Evolutionary conservation across 129 eudicot genomes (phyloP).

Genomic region (Lactuca sativa): DNA sequence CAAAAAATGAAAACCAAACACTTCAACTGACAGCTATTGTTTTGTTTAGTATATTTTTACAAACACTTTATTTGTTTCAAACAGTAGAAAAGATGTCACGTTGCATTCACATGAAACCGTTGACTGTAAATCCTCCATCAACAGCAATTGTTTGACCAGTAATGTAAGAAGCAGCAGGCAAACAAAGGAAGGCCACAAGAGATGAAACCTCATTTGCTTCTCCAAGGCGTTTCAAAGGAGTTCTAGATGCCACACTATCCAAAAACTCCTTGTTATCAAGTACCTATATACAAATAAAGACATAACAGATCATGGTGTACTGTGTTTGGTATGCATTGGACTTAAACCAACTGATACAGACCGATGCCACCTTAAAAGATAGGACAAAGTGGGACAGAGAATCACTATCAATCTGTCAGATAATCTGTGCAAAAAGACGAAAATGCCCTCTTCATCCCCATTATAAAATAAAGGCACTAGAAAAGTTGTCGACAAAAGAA

Average conservation of each 20-base stretch:
- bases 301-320: too few relatives aligned
- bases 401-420: too few relatives aligned
- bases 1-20: background rate
- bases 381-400: too few relatives aligned
- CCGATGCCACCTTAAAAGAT: too few relatives aligned
- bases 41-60: background rate
- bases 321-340: too few relatives aligned
- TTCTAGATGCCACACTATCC: conserved; percentile 59
- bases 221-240: conserved; percentile 70
- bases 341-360: too few relatives aligned
- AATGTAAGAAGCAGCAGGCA: conserved; percentile 82
- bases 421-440: too few relatives aligned
- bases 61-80: background rate
- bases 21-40: background rate
- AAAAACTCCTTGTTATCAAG: conserved; percentile 45
- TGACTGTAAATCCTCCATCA: conserved; percentile 78
- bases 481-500: background rate
- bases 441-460: too few relatives aligned
- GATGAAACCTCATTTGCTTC: conserved; percentile 82
- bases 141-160: conserved; percentile 78
- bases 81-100: background rate
- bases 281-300: conserved; percentile 12
- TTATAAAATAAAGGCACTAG: too few relatives aligned
- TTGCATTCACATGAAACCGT: conserved; percentile 38
- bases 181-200: conserved; percentile 74